A percentile compares a stretch with the other conserved stretches of the same genome.
phyloP scores from a whole-genome alignment of 805 yeast genomes.

The Ogataea dorogensis region DNA sequence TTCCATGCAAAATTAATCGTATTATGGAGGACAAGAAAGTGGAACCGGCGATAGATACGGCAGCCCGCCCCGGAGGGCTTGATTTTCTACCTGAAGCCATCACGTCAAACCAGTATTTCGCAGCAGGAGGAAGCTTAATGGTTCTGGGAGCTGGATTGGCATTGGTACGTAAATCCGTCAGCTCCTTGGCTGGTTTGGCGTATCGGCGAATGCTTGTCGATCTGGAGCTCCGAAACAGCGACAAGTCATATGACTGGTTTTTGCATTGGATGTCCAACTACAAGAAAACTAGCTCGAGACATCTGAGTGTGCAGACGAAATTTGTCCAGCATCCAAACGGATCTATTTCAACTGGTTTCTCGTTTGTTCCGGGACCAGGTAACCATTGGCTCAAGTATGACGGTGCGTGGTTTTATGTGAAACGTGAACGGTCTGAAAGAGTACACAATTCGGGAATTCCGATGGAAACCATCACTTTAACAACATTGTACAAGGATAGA shows the following conservation, averaged over 20 bases:
- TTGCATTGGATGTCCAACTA: conserved; percentile 92
- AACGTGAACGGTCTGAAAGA: conserved; percentile 86
- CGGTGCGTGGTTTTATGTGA: conserved; percentile 85
- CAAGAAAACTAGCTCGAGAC: conserved; percentile 73
- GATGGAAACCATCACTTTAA: conserved; percentile 91
- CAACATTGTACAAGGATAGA: conserved; percentile 84
- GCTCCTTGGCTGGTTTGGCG: conserved; percentile 60
- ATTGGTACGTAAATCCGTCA: conserved; percentile 64
- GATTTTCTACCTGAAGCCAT: conserved; percentile 39
- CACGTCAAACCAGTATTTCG: conserved; percentile 80
- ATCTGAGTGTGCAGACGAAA: conserved; percentile 85
- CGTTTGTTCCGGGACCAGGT: conserved; percentile 97
- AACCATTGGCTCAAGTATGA: conserved; percentile 81
- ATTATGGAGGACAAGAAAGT: not conserved
- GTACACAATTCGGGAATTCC: conserved; percentile 91
- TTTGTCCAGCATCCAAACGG: conserved; percentile 91
- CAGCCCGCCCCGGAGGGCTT: not conserved
- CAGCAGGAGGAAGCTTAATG: conserved; percentile 99
- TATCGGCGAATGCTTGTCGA: conserved; percentile 87
- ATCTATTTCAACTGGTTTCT: conserved; percentile 79
- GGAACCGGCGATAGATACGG: not conserved
- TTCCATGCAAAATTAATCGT: not conserved
- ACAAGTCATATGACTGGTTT: conserved; percentile 92
- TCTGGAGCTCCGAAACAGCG: conserved; percentile 89
- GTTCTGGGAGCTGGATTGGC: conserved; percentile 88